Conservation (phyloP, 2,329 filamentous ascomycete genomes). For the Plectosphaerella sp. region DNA sequence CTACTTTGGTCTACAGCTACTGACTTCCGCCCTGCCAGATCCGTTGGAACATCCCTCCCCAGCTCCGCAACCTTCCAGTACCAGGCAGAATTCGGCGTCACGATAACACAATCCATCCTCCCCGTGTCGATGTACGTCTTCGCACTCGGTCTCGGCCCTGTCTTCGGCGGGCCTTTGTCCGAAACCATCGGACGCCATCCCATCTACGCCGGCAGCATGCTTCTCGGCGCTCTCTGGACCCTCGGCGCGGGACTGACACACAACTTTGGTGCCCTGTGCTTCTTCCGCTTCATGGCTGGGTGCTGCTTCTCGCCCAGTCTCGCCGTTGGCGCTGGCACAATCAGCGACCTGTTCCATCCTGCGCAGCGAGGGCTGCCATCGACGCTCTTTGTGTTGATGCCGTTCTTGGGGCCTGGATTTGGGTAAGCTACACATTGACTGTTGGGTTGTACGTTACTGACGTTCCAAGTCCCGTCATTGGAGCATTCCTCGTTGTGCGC, state of each 20-base stretch:
- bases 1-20: constrained; percentile 1
- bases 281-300: constrained; percentile 54
- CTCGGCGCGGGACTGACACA: constrained; percentile 49
- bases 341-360: constrained; percentile 42
- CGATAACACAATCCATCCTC: constrained; percentile 51
- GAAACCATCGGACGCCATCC: constrained; percentile 52
- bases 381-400: constrained; percentile 42
- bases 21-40: constrained; percentile 26
- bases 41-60: constrained; percentile 50
- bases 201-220: constrained; percentile 43
- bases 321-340: constrained; percentile 42
- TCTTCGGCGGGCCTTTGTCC: constrained; percentile 54
- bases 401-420: constrained; percentile 48
- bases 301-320: constrained; percentile 45
- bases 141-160: constrained; percentile 55
- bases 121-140: constrained; percentile 56
- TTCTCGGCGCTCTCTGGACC: constrained; percentile 49
- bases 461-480: constrained; percentile 38
- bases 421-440: constrained; percentile 33
- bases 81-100: constrained; percentile 48
- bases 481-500: constrained; percentile 39
- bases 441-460: constrained; percentile 3
- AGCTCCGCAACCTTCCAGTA: constrained; percentile 42
- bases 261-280: constrained; percentile 43
- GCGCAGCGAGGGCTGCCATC: constrained; percentile 36